Evolutionary conservation across 2,329 filamentous ascomycete genomes (phyloP), one percentile per base, ranked within the genome.

Genomic region (Penicillium sp.): DNA sequence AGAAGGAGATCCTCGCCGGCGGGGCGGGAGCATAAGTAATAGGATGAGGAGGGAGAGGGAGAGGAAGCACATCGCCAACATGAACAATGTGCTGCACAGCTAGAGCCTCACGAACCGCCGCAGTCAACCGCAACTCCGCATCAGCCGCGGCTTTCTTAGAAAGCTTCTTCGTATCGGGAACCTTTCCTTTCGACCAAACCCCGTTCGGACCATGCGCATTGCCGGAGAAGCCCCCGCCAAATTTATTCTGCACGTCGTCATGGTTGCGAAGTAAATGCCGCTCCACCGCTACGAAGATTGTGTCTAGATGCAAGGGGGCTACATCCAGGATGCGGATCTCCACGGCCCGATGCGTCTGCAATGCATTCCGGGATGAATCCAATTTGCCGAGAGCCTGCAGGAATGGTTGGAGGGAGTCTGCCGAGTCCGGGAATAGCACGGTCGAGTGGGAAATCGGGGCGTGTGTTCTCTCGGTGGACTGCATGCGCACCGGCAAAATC

Each of bases 1-100:
- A 97, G n/a, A 95, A 84, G 41, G 90, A 86, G 54, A 97, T 89
- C 73, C 88, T 91, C 34, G 90, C 94, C 0, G 92, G 91, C 34
- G 90, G 90, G 12, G 91, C 84, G 20, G 90, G 85, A 15, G 89
- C 84, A 72, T 96, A 91, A 7, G 91, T 96, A 57, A 96, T 87
- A 10, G 91, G 88, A 71, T 97, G 91, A 2, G 91, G 74, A 5
- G 82, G 80, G n/a, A 86, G 84, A 7, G 89, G 84, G 23, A 97
- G 78, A 10, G 90, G 89, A 33, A 99, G 77, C 8, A 93, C 72
- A 70, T 97, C 93, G 17, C 91, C 91, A 0, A 85, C 81, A 65
- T 97, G 94, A 10, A 97, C 84, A 15, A 99, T 81, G 52, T 83
- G 85, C 17, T 92, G 79, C 10, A 83, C 83, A 26, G 85, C 79